phyloP scores from a whole-genome alignment of 371 early-diverging fungal species.

The Apophysomyces ossiformis region DNA sequence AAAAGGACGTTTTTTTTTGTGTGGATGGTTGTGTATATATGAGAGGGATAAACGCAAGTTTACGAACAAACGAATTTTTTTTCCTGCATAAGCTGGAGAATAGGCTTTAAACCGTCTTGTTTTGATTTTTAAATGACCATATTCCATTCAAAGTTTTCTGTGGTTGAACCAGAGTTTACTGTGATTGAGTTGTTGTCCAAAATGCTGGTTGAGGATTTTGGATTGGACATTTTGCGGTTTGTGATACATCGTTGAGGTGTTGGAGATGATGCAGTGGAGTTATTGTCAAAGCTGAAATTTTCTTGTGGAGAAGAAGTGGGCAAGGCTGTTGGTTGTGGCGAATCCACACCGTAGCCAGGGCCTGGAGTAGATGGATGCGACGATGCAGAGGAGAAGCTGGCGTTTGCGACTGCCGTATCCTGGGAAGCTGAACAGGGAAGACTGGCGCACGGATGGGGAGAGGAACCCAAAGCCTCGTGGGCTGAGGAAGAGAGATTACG shows the following conservation, averaged over 20 bases:
- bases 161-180: slow-evolving; percentile 3
- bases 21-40: slow-evolving; percentile 13
- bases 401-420: not conserved
- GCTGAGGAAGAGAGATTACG: not conserved
- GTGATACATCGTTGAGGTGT: slow-evolving; percentile 3
- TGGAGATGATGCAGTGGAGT: slow-evolving; percentile 7
- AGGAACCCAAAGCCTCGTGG: slow-evolving; percentile 1
- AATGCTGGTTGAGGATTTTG: slow-evolving; percentile 1
- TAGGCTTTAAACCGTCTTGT: not conserved
- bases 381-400: slow-evolving; percentile 2
- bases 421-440: slow-evolving; percentile 10
- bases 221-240: slow-evolving; percentile 5
- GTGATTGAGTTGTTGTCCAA: not conserved
- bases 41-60: not conserved
- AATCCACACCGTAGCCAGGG: slow-evolving; percentile 5
- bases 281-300: not conserved
- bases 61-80: not conserved
- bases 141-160: slow-evolving; percentile 14
- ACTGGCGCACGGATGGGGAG: slow-evolving; percentile 1
- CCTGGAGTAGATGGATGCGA: slow-evolving; percentile 7
- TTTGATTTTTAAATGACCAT: not conserved
- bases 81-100: not conserved
- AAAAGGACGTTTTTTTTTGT: slow-evolving; percentile 17
- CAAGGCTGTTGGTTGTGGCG: slow-evolving; percentile 10
- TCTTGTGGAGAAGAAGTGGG: not conserved